Base-by-base conservation (phyloP, 106 monocot species). In the Apostasia shenzhenica region DNA sequence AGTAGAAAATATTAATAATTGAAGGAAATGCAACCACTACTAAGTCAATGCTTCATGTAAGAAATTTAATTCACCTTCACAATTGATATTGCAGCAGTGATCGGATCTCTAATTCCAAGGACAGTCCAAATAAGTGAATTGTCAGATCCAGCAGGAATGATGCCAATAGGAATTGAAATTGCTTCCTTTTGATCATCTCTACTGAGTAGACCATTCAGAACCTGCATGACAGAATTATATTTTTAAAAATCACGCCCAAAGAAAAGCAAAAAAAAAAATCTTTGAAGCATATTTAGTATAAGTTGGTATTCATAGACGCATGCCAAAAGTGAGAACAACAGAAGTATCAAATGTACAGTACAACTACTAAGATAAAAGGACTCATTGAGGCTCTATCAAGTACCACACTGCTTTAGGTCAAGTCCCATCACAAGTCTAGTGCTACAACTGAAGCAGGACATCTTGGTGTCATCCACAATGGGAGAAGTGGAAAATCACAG, bases 91-190 rank as follows among this genome's bases (percentile, higher is more conserved):
- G 89, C 88, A 75, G 97, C 97, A 41, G 92, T 83, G 66, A 99
- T 72, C 51, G 97, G 97, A 79, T 99, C 97, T 73, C 80, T 86
- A 65, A 85, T 78, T 63, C 97, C 97, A 59, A 99, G 75, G 67
- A 99, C 82, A 62, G 88, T 99, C 97, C 97, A 99, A 50, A 87
- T 77, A 70, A 99, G 92, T 46, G 97, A 92, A 76, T 99, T 99
- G 66, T 99, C 97, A 71, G 97, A 99, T 73, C 97, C 97, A 77
- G 89, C 85, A 57, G 97, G 97, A 68, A 99, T 90, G 14, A 99
- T 85, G 56, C 97, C 97, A 75, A 99, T 99, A 48, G 97, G 97
- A 68, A 91, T 66, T 57, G 85, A 92, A 79, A 92, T 81, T 14
- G 81, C 84, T 74, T 83, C 83, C 56, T 85, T 83, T 68, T 79